Evolutionary conservation across 176 grass and related monocot species (phyloP), one percentile per base, ranked within the genome.

Genomic region (Poa pratensis): DNA sequence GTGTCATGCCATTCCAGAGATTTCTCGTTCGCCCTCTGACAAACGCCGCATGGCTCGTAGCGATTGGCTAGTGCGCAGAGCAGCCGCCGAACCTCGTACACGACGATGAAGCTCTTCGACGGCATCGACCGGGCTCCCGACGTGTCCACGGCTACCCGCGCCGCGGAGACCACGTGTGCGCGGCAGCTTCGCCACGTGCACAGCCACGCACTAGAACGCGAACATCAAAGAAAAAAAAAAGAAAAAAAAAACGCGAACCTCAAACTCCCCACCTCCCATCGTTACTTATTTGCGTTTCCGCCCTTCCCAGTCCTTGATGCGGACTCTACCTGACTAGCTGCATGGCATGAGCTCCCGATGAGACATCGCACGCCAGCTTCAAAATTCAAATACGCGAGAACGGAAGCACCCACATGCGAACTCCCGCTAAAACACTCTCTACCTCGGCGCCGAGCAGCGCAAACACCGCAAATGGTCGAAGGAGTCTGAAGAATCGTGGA

Each of bases 121-220:
- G 72, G 48, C 54, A 6, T 54, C 51, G n/a, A 9, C n/a, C 49
- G 13, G 13, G 9, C 12, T 13, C 15, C 15, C 17, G 27, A 82
- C 78, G 78, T 82, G 83, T 80, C 71, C 5, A 1, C 7, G 10
- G n/a, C 22, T 4, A 7, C 5, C 42, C 17, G 4, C 5, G 71
- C 24, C 39, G 16, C 3, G 6, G 5, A 49, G 0, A 43, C 83
- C 72, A 86, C 88, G 78, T 76, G 83, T 54, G 6, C 51, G 7
- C 28, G 13, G 18, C 52, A 16, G 11, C 20, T 0, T 48, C 5
- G 72, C 79, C 83, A 82, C 83, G 83, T 72, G 71, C 22, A 7
- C 81, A 27, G 20, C 81, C 46, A 73, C 7, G 46, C 12, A 8
- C 3, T 6, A 2, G 14, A 2, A n/a, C 28, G 16, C 71, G 3